A percentile compares a stretch with the other conserved stretches of the same genome.
phyloP scores from a whole-genome alignment of 148 eudicot species.

The Vaccinium corymbosum region DNA sequence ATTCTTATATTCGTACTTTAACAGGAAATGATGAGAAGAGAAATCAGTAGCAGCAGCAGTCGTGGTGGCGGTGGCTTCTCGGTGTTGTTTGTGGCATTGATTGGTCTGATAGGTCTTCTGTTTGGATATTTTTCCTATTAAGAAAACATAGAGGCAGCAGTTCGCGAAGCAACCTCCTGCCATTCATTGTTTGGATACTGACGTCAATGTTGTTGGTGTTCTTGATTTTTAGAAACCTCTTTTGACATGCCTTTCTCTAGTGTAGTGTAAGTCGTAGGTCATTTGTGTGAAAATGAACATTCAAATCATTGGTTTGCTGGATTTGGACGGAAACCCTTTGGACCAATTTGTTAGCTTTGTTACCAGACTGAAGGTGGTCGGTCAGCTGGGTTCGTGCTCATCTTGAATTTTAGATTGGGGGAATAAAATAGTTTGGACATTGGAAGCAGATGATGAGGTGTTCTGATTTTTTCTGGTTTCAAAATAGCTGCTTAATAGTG shows the following conservation, averaged over 20 bases:
- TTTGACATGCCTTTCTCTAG: neutral
- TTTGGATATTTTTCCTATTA: constrained; percentile 42
- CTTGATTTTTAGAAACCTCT: constrained; percentile 8
- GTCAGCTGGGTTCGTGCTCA: neutral
- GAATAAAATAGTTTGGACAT: neutral
- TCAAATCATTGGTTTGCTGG: neutral
- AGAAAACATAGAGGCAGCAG: constrained; percentile 19
- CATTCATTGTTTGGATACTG: constrained; percentile 12
- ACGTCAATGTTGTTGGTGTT: neutral
- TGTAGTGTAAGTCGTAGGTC: neutral
- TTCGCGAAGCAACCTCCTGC: neutral
- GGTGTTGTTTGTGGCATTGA: constrained; percentile 43
- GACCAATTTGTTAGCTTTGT: neutral
- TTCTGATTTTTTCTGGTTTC: neutral
- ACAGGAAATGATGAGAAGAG: constrained; percentile 21
- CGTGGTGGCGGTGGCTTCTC: constrained; percentile 41
- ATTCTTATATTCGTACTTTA: neutral
- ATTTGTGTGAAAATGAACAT: neutral
- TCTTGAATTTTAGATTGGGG: neutral
- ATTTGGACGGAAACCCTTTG: neutral
- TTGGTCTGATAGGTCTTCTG: constrained; percentile 53
- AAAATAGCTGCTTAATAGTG: too few relatives aligned
- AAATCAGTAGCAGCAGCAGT: constrained; percentile 12
- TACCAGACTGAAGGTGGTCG: too few relatives aligned
- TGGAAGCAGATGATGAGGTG: neutral